phyloP scores from a whole-genome alignment of 2,329 filamentous ascomycete species.

The Aphanoascus verrucosus region DNA sequence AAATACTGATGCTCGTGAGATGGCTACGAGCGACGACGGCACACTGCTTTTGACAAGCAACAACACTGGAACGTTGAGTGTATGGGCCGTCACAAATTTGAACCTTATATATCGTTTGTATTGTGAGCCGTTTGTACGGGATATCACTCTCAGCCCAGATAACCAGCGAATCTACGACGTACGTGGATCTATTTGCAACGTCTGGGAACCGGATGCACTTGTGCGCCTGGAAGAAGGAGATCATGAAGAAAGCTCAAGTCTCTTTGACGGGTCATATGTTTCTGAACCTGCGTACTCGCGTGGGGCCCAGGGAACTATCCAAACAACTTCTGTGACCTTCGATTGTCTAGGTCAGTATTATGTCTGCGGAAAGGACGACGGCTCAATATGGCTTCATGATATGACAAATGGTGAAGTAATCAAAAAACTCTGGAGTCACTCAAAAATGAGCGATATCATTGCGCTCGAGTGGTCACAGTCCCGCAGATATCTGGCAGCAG shows the following conservation, averaged over 20 bases:
- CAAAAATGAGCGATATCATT: not conserved
- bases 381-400: conserved; percentile 17
- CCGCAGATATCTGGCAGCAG: conserved; percentile 15
- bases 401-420: conserved; percentile 2
- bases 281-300: not conserved
- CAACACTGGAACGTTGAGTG: conserved; percentile 18
- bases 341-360: conserved; percentile 13
- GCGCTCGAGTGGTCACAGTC: conserved; percentile 12
- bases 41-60: conserved; percentile 22
- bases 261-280: not conserved
- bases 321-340: conserved; percentile 3
- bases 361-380: conserved; percentile 20
- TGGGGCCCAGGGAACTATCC: not conserved
- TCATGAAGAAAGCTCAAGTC: conserved; percentile 11
- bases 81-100: conserved; percentile 22
- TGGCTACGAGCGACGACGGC: conserved; percentile 20
- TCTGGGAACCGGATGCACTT: conserved; percentile 24
- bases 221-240: conserved; percentile 16
- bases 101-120: conserved; percentile 19
- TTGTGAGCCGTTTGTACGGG: conserved; percentile 18
- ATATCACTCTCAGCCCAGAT: conserved; percentile 21
- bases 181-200: conserved; percentile 20
- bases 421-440: conserved; percentile 10
- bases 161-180: conserved; percentile 23
- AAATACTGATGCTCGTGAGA: conserved; percentile 17